Evolutionary conservation across 352 stramenopile species (phyloP), one percentile per base, ranked within the genome.

Genomic region (Phytophthora fragariae): DNA sequence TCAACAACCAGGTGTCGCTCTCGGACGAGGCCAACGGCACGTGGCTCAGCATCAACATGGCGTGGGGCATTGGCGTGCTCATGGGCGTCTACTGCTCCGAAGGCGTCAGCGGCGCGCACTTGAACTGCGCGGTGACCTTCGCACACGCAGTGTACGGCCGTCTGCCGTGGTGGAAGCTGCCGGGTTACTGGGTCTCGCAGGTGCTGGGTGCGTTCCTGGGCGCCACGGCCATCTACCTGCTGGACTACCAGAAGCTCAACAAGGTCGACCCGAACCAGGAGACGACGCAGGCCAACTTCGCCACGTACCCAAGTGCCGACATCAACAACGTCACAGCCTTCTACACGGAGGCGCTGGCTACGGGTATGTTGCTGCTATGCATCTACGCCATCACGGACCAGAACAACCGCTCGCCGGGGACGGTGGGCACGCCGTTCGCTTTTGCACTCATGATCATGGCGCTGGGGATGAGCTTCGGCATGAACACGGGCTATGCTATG

Each of bases 381-480:
- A 65, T 65, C 27, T 65, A 65, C 29, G 59, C 59, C n/a, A 65
- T 65, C 59, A 65, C 59, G 44, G 59, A 65, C 59, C 59, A 65
- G 44, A 65, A 65, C 59, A 65, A 65, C 41, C 59, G 59, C 17
- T 65, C 59, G 0, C 59, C 59, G 1, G 59, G 59, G 2, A 65
- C 59, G 5, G 41, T 54, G 8, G 47, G 47, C 15, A 54, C 47
- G 3, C 47, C 47, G 47, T 54, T 54, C 1, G 47, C 47, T 6
- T 54, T 54, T 29, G 47, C 47, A 1, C 19, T 54, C 8, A 54
- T 54, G 47, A 54, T 54, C 47, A 54, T 54, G 47, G 47, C 47
- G 17, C 47, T 54, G 5, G 47, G 47, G 6, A 54, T 54, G 47
- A 54, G 47, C 47, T 54, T 54, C 19, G 47, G 47, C 19, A 54